Evolutionary conservation across 257 asterid species (phyloP).

Genomic region (Penstemon barbatus): DNA sequence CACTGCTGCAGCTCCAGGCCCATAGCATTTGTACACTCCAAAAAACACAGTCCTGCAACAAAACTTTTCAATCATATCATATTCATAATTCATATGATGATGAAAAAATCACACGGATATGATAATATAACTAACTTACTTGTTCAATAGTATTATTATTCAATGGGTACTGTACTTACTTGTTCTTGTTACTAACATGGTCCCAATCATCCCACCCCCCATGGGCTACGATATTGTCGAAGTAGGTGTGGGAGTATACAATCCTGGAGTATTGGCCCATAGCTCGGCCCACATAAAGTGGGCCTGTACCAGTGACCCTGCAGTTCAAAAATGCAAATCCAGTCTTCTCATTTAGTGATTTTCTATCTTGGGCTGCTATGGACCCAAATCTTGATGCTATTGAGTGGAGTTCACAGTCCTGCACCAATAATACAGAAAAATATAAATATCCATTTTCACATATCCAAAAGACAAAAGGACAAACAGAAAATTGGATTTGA

Average conservation of each 20-base stretch:
- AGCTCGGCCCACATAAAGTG: slow-evolving; percentile 83
- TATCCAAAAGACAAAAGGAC: slow-evolving; percentile 22
- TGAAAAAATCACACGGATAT: too few relatives aligned
- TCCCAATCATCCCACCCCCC: slow-evolving; percentile 98
- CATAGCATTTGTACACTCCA: slow-evolving; percentile 46
- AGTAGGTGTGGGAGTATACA: slow-evolving; percentile 67
- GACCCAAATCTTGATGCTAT: slow-evolving; percentile 81
- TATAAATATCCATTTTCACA: background rate
- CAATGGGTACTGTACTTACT: slow-evolving; percentile 34
- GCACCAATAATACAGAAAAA: background rate
- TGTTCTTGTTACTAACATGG: slow-evolving; percentile 74
- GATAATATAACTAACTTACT: background rate
- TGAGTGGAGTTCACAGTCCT: slow-evolving; percentile 84
- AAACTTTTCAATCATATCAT: too few relatives aligned
- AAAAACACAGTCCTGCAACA: slow-evolving; percentile 43
- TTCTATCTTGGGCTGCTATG: slow-evolving; percentile 80
- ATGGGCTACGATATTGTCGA: slow-evolving; percentile 73
- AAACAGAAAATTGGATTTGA: background rate
- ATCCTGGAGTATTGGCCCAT: slow-evolving; percentile 89
- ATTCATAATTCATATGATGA: too few relatives aligned
- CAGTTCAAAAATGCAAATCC: slow-evolving; percentile 77
- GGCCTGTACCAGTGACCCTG: slow-evolving; percentile 73
- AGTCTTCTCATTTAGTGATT: slow-evolving; percentile 55
- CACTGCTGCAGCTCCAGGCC: slow-evolving; percentile 58
- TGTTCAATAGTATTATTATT: too few relatives aligned